These are phyloP conservation scores for Acer negundo DNA, from an alignment of 345 rosid species.

Conservation along the genomic window DNA sequence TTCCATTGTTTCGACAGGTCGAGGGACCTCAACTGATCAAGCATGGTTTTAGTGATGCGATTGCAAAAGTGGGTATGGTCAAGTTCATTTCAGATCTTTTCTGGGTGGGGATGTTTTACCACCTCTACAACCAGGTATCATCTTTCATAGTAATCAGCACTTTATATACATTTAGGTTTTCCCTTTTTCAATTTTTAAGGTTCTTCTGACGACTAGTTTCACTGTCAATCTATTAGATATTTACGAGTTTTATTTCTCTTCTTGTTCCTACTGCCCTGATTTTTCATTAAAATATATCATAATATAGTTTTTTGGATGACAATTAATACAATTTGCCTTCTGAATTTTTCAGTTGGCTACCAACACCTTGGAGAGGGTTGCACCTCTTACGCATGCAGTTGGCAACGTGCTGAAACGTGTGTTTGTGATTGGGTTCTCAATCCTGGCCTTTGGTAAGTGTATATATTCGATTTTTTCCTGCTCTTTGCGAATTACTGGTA, in stretches of 20 bases:
- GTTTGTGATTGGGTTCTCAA: constrained; percentile 93
- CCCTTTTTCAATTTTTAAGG: neutral
- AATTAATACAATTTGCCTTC: neutral
- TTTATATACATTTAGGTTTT: neutral
- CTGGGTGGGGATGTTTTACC: constrained; percentile 99
- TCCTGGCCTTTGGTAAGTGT: constrained; percentile 68
- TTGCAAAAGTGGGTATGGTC: constrained; percentile 85
- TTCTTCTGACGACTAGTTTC: neutral
- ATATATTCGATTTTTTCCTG: neutral
- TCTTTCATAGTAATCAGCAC: neutral
- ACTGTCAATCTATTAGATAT: neutral
- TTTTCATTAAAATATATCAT: neutral
- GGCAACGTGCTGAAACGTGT: constrained; percentile 99
- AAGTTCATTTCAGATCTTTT: constrained; percentile 90
- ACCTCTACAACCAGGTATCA: constrained; percentile 92
- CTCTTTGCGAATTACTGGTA: neutral
- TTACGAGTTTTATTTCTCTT: neutral
- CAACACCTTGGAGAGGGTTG: constrained; percentile 96
- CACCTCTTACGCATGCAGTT: constrained; percentile 96
- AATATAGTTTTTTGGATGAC: neutral
- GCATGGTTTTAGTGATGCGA: constrained; percentile 74
- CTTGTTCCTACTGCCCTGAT: neutral
- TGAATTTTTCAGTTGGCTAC: constrained; percentile 74
- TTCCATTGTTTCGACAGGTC: constrained; percentile 39
- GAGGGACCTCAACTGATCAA: constrained; percentile 90